Percentiles rank a stretch among this genome's conserved stretches.
These are phyloP conservation scores for Begonia masoniana DNA, from an alignment of 306 rosid species.

Conservation along the genomic window DNA sequence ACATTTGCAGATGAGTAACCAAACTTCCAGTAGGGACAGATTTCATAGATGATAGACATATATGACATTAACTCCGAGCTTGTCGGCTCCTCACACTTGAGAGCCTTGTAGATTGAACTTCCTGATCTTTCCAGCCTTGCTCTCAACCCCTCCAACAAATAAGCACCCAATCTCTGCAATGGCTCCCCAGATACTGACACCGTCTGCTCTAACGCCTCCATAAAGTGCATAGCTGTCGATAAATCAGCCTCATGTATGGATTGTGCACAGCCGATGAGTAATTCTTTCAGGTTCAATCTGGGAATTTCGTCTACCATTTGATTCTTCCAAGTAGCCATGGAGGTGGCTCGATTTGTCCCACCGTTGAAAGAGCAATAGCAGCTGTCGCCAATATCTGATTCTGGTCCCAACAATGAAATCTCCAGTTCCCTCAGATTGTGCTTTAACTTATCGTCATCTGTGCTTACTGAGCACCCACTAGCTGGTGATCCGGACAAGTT, in stretches of 20 bases:
- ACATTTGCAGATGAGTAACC: conserved; percentile 64
- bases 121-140: conserved; percentile 83
- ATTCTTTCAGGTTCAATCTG: conserved; percentile 28
- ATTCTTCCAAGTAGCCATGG: conserved; percentile 18
- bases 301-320: conserved; percentile 35
- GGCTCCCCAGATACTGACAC: conserved; percentile 82
- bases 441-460: conserved; percentile 35
- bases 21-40: conserved; percentile 73
- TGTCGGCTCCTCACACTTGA: conserved; percentile 69
- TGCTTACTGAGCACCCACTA: conserved; percentile 53
- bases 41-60: conserved; percentile 52
- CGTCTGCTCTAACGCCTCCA: conserved; percentile 61
- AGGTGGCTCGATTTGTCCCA: conserved; percentile 11
- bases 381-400: conserved; percentile 48
- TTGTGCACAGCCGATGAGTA: conserved; percentile 46
- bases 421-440: conserved; percentile 53
- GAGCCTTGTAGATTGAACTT: conserved; percentile 55
- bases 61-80: conserved; percentile 58
- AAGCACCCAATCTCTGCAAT: conserved; percentile 74
- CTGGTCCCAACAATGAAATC: conserved; percentile 55
- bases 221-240: conserved; percentile 26
- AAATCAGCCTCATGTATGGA: conserved; percentile 32
- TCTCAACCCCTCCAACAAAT: conserved; percentile 87
- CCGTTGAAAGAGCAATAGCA: conserved; percentile 25
- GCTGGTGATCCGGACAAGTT: conserved; percentile 52